Evolutionary conservation across 1,284 basidiomycete genomes (phyloP), one percentile per base, ranked within the genome.

Genomic region (Cutaneotrichosporon sp.): DNA sequence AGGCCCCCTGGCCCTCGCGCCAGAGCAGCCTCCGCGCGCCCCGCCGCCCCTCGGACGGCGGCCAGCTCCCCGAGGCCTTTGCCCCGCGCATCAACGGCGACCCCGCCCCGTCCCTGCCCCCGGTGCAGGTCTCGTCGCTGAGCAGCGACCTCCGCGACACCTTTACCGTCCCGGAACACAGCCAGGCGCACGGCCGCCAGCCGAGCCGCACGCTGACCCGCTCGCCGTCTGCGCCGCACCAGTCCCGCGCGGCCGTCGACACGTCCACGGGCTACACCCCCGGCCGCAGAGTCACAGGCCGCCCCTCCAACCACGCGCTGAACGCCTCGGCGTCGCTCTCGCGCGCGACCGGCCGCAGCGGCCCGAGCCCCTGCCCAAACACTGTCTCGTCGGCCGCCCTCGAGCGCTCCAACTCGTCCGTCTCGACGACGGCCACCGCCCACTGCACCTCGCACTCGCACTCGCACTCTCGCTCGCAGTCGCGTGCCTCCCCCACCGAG

Each of bases 11-110:
- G 29, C 54, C 45, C 31, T 22, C 38, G n/a, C 60, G 63, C 51
- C 51, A 60, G 42, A 27, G 52, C 18, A 58, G 55, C 10, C 58
- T 65, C 11, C 60, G 60, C 14, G 46, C 29, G 1, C 45, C 43
- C 2, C 54, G 54, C 45, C 27, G 38, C 7, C 53, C 53, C 2
- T 27, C 25, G 3, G 53, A 54, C 7, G 42, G 33, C 10, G 38
- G 24, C 2, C 36, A 13, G 4, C 36, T 47, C 10, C 58, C 51
- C 8, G 31, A 31, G 2, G 22, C 29, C 13, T 29, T 47, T 9
- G 11, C 45, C 3, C 33, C 60, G 7, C 43, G 34, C 49, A 13
- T 38, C 49, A 11, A 36, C 2, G 18, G 53, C 16, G 47, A 50
- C 8, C 24, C 50, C 13, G 45, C 58, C 22, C 58, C 52, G 3